These are phyloP conservation scores for Pyrus communis DNA, from an alignment of 306 rosid species.

Conservation along the genomic window DNA sequence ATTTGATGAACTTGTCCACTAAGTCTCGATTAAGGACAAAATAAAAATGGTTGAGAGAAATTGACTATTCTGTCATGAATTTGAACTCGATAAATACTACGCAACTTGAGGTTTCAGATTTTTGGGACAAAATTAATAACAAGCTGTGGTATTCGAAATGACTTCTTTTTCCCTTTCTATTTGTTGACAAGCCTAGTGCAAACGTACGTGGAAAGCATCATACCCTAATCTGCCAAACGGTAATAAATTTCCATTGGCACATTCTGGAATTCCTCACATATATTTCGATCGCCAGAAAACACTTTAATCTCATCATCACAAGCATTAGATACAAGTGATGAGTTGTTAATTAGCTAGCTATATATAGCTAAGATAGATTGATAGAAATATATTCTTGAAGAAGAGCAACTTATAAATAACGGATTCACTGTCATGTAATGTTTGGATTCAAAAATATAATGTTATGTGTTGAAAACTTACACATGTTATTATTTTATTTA, in stretches of 20 bases:
- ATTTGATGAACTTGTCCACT: no score
- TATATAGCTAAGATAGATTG: neutral
- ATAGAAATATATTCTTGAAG: constrained; percentile 11
- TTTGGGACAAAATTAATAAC: no score
- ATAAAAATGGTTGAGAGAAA: neutral
- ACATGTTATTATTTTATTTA: no score
- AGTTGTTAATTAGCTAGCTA: neutral
- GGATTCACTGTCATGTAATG: no score
- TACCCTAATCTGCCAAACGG: constrained; percentile 14
- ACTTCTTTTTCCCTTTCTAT: neutral
- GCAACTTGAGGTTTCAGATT: no score
- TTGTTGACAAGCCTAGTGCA: constrained; percentile 18
- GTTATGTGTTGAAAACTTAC: neutral
- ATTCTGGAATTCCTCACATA: neutral
- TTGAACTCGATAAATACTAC: no score
- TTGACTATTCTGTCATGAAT: no score
- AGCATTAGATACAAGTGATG: neutral
- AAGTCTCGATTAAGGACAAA: neutral
- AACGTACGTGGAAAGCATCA: constrained; percentile 33
- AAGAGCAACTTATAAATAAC: no score
- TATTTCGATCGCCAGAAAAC: neutral
- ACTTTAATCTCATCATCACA: neutral
- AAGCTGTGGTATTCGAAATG: neutral
- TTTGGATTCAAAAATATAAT: no score
- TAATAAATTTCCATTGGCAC: neutral